These are phyloP conservation scores for Diophrys sp. DNA, from an alignment of 73 alveolate species.

Conservation along the genomic window DNA sequence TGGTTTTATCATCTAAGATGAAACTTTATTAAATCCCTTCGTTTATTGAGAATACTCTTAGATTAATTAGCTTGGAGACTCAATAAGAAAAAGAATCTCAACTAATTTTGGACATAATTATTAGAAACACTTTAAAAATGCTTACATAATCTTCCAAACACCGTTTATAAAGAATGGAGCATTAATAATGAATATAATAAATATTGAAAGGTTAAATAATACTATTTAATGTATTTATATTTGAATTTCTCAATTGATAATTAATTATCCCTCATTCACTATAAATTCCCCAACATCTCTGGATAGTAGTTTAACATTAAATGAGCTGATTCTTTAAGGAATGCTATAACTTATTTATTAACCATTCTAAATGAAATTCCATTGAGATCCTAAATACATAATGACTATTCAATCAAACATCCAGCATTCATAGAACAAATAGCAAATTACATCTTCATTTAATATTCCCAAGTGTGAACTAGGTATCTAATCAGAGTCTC, in stretches of 20 bases:
- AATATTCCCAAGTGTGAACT: constrained; percentile 67
- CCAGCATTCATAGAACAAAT: constrained; percentile 76
- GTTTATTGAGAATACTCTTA: too few relatives aligned
- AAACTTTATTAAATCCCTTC: too few relatives aligned
- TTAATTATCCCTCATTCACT: too few relatives aligned
- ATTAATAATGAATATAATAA: constrained; percentile 68
- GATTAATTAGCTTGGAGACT: too few relatives aligned
- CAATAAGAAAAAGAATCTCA: too few relatives aligned
- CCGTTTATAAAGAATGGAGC: constrained; percentile 80
- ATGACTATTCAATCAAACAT: constrained; percentile 58
- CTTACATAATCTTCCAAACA: constrained; percentile 71
- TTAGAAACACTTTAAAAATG: too few relatives aligned
- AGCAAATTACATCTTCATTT: neutral
- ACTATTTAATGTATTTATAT: too few relatives aligned
- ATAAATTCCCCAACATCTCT: constrained; percentile 78
- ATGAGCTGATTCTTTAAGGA: constrained; percentile 63
- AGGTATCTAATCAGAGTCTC: constrained; percentile 72
- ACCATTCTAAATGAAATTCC: constrained; percentile 70
- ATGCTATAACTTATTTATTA: constrained; percentile 60
- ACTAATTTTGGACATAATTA: too few relatives aligned
- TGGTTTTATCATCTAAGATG: constrained; percentile 77
- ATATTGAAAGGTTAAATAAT: too few relatives aligned
- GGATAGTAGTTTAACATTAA: constrained; percentile 77
- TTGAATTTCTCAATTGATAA: too few relatives aligned
- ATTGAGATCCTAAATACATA: constrained; percentile 61